Conservation (phyloP, 805 yeast species). For the Soucietia sequanensis region DNA sequence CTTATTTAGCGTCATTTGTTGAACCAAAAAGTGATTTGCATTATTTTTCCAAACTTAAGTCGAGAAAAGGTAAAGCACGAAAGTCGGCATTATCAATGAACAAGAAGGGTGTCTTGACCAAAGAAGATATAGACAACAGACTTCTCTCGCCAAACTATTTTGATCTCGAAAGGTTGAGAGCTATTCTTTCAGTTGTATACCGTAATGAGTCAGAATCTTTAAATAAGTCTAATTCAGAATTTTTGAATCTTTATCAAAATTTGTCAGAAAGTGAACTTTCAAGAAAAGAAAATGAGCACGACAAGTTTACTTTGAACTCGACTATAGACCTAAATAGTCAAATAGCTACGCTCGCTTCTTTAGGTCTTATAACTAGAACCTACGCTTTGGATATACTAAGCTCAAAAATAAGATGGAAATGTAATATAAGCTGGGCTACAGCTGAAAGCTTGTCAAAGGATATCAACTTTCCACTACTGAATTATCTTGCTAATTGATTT, state of each 20-base stretch:
- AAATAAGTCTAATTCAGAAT: conserved; percentile 19
- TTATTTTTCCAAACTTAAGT: conserved; percentile 59
- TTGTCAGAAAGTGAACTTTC: conserved; percentile 34
- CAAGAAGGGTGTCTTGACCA: conserved; percentile 23
- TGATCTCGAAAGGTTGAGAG: conserved; percentile 74
- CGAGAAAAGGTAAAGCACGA: conserved; percentile 6
- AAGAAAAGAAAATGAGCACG: conserved; percentile 29
- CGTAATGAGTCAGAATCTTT: conserved; percentile 36
- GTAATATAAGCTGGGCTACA: conserved; percentile 68
- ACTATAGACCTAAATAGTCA: conserved; percentile 54
- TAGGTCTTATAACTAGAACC: conserved; percentile 48
- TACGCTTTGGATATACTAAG: conserved; percentile 55
- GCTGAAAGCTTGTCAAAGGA: conserved; percentile 61
- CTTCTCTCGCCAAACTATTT: conserved; percentile 71
- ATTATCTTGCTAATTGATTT: conserved; percentile 45
- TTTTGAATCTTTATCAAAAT: conserved; percentile 24
- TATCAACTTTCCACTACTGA: conserved; percentile 62
- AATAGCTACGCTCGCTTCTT: conserved; percentile 56
- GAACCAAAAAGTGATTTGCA: conserved; percentile 68
- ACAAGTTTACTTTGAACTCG: conserved; percentile 34
- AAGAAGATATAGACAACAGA: conserved; percentile 54
- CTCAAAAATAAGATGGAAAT: conserved; percentile 73
- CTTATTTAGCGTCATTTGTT: conserved; percentile 78
- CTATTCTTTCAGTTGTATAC: conserved; percentile 73
- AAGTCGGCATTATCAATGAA: no score